These are phyloP conservation scores for Anthracocystis walkeri DNA, from an alignment of 1,284 basidiomycete species.

Conservation along the genomic window DNA sequence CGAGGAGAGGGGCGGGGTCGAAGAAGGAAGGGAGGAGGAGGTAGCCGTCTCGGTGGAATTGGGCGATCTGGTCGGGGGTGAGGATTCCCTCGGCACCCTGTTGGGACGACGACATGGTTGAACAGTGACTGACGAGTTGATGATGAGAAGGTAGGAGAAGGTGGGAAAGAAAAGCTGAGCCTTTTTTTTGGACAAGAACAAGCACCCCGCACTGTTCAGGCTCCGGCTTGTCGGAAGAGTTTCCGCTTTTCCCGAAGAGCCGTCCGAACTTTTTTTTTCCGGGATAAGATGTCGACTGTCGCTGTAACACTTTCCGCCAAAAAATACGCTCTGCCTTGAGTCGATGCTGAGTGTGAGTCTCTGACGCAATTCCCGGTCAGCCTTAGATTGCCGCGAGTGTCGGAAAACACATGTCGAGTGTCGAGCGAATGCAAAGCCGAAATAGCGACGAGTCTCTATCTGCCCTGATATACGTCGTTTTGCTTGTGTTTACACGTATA, in stretches of 20 bases:
- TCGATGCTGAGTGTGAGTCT: too few relatives aligned
- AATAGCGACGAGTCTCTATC: too few relatives aligned
- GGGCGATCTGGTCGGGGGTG: constrained; percentile 38
- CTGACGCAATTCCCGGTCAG: constrained; percentile 9
- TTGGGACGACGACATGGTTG: neutral
- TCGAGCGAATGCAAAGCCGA: constrained; percentile 17
- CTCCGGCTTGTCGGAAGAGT: constrained; percentile 19
- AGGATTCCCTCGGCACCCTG: constrained; percentile 17
- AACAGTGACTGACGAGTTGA: neutral
- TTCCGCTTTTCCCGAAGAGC: constrained; percentile 15
- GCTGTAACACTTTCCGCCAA: neutral
- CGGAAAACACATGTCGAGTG: neutral
- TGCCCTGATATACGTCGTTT: too few relatives aligned
- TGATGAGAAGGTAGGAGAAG: neutral
- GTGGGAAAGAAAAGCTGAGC: neutral
- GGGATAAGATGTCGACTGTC: neutral
- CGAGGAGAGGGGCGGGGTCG: constrained; percentile 77
- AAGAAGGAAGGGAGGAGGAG: constrained; percentile 83
- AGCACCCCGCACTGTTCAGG: neutral
- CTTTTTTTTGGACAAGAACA: too few relatives aligned
- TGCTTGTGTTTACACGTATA: too few relatives aligned
- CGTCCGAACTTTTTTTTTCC: neutral
- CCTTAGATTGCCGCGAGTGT: constrained; percentile 11
- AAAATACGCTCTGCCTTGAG: neutral
- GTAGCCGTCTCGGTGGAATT: constrained; percentile 74